Evolutionary conservation across 1,284 basidiomycete species (phyloP).

Genomic region (Meripilus lineatus): DNA sequence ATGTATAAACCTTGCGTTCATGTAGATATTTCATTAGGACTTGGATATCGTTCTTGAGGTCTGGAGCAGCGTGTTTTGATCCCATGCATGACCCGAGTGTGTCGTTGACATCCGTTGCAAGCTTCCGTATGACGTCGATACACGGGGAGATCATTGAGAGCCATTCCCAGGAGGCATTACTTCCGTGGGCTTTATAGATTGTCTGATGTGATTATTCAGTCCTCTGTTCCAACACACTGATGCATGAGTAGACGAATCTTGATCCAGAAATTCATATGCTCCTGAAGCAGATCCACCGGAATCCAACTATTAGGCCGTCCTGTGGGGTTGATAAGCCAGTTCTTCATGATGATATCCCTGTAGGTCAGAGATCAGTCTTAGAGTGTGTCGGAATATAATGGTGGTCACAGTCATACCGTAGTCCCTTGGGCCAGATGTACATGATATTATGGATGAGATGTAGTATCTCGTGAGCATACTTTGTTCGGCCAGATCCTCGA

Average conservation of each 20-base stretch:
- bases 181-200: slow-evolving; percentile 32
- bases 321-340: slow-evolving; percentile 35
- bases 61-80: neutral
- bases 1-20: neutral
- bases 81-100: neutral
- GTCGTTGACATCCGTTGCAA: slow-evolving; percentile 16
- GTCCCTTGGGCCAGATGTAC: slow-evolving; percentile 26
- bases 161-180: slow-evolving; percentile 36
- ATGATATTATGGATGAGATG: slow-evolving; percentile 30
- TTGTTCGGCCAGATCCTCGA: slow-evolving; percentile 27
- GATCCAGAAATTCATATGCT: too few relatives aligned
- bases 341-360: slow-evolving; percentile 24
- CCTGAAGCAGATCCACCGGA: slow-evolving; percentile 35
- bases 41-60: neutral
- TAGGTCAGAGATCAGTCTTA: too few relatives aligned
- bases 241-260: slow-evolving; percentile 28
- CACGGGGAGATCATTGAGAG: slow-evolving; percentile 33
- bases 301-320: slow-evolving; percentile 27
- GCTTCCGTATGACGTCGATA: slow-evolving; percentile 28
- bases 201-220: slow-evolving; percentile 9
- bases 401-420: slow-evolving; percentile 23
- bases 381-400: too few relatives aligned
- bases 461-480: slow-evolving; percentile 34
- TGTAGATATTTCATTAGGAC: neutral
- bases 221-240: too few relatives aligned